These are phyloP conservation scores for Penicillium longicatenatum DNA, from an alignment of 495 filamentous ascomycete species.

Conservation along the genomic window DNA sequence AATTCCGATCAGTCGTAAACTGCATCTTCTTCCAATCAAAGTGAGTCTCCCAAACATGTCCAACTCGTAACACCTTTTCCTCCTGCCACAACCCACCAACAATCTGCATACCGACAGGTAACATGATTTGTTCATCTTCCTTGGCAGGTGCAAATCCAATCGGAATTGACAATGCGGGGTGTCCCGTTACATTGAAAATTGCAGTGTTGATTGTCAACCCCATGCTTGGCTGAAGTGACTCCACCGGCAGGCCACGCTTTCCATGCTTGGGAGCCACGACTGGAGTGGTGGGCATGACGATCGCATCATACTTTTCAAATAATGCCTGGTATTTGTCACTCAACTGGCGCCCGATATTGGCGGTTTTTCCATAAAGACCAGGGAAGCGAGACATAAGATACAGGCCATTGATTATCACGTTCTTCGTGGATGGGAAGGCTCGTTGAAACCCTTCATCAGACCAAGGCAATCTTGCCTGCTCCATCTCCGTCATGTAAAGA, in stretches of 20 bases:
- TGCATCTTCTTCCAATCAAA: constrained; percentile 50
- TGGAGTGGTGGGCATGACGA: constrained; percentile 53
- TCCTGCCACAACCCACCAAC: constrained; percentile 49
- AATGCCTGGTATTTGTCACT: constrained; percentile 47
- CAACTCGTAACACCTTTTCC: constrained; percentile 47
- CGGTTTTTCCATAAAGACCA: constrained; percentile 41
- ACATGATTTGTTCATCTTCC: constrained; percentile 44
- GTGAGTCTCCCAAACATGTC: constrained; percentile 52
- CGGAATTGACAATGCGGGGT: constrained; percentile 59
- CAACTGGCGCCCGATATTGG: constrained; percentile 43
- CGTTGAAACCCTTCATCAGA: constrained; percentile 33
- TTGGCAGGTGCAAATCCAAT: constrained; percentile 49
- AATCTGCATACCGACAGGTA: constrained; percentile 62
- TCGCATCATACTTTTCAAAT: constrained; percentile 44
- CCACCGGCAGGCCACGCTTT: constrained; percentile 38
- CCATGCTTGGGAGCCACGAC: constrained; percentile 41
- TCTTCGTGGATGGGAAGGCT: constrained; percentile 44
- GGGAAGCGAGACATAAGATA: constrained; percentile 43
- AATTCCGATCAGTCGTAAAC: constrained; percentile 12
- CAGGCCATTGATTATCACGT: constrained; percentile 45
- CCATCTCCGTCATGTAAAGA: constrained; percentile 44
- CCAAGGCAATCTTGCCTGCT: constrained; percentile 33
- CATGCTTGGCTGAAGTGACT: constrained; percentile 41
- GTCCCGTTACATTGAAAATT: constrained; percentile 58
- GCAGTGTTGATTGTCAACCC: constrained; percentile 57